These are phyloP conservation scores for Didymella pomorum DNA, from an alignment of 2,329 filamentous ascomycete species.

Conservation along the genomic window DNA sequence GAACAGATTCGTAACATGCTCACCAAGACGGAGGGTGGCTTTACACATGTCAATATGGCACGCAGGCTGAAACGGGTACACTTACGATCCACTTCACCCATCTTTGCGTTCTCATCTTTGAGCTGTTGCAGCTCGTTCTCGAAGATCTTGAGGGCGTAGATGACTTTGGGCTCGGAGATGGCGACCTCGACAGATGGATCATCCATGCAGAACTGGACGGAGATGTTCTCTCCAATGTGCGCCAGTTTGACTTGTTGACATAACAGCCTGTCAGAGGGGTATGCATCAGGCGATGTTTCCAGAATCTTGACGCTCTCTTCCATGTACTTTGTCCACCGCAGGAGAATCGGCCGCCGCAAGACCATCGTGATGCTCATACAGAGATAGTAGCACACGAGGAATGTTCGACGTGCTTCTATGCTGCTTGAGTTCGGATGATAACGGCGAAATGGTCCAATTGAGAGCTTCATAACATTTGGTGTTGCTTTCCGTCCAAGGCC, in stretches of 20 bases:
- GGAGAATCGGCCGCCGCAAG: constrained; percentile 64
- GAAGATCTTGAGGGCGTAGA: constrained; percentile 63
- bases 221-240: constrained; percentile 66
- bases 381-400: constrained; percentile 68
- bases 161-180: constrained; percentile 64
- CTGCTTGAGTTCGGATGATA: constrained; percentile 59
- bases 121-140: constrained; percentile 58
- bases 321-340: constrained; percentile 70
- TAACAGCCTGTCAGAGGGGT: constrained; percentile 64
- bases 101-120: constrained; percentile 48
- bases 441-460: constrained; percentile 44
- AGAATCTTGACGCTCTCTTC: constrained; percentile 68
- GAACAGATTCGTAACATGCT: constrained; percentile 59
- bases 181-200: constrained; percentile 60
- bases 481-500: constrained; percentile 71
- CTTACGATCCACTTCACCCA: constrained; percentile 50
- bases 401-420: constrained; percentile 65
- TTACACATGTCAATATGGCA: constrained; percentile 1
- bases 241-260: constrained; percentile 67
- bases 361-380: constrained; percentile 66
- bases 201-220: constrained; percentile 65
- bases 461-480: constrained; percentile 51
- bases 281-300: constrained; percentile 63
- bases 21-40: constrained; percentile 54
- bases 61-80: constrained; percentile 10